Evolutionary conservation across 1,284 basidiomycete species (phyloP).

Genomic region (Sporisorium scitamineum): DNA sequence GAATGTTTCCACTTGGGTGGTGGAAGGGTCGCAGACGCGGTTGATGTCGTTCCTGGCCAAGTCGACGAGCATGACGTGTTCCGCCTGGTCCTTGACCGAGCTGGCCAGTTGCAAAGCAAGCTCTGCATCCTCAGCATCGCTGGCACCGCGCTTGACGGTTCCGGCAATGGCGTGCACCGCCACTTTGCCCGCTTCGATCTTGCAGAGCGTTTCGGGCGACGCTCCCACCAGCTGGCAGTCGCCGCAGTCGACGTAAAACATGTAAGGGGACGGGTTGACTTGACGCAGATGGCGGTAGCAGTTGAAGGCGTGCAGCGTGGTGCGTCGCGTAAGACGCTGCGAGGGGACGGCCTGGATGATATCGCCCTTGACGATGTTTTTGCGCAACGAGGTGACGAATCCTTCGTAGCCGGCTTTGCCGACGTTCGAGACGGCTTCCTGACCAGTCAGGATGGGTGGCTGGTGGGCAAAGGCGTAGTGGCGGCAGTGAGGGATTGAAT

Average conservation of each 20-base stretch:
- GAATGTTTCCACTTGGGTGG: conserved; percentile 94
- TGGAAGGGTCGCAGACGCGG: conserved; percentile 92
- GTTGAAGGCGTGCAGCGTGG: conserved; percentile 94
- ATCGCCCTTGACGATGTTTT: conserved; percentile 94
- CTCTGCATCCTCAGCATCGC: conserved; percentile 79
- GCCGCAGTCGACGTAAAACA: conserved; percentile 93
- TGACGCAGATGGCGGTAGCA: conserved; percentile 91
- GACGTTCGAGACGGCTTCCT: conserved; percentile 82
- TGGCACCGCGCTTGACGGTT: conserved; percentile 84
- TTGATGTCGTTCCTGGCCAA: conserved; percentile 99
- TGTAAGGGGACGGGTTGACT: conserved; percentile 97
- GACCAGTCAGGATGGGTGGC: conserved; percentile 68
- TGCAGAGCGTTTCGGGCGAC: conserved; percentile 96
- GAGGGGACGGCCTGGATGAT: conserved; percentile 99
- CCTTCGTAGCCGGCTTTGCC: conserved; percentile 91
- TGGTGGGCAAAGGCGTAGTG: conserved; percentile 75
- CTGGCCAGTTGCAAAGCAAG: conserved; percentile 80
- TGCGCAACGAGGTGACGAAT: conserved; percentile 91
- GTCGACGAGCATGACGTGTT: conserved; percentile 99
- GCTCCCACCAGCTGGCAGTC: conserved; percentile 94
- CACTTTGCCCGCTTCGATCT: conserved; percentile 86
- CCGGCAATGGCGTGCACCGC: conserved; percentile 99
- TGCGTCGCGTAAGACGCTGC: conserved; percentile 86
- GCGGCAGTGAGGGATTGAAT: conserved; percentile 38
- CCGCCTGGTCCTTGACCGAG: conserved; percentile 94